A percentile compares a stretch with the other conserved stretches of the same genome.
phyloP scores from a whole-genome alignment of 164 flowering plant species.

The Chimonanthus praecox region DNA sequence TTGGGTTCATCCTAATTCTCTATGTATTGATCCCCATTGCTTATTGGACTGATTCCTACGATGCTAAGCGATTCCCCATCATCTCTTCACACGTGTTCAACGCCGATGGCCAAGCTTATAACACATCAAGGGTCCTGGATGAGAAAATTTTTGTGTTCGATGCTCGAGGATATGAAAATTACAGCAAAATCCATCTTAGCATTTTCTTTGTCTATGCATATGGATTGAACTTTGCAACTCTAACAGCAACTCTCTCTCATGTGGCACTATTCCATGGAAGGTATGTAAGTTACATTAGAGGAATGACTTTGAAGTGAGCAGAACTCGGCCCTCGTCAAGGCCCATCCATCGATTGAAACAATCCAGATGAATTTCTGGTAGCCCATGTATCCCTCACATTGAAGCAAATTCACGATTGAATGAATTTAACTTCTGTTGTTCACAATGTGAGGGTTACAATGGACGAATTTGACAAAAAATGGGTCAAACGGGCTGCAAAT shows the following conservation, averaged over 20 bases:
- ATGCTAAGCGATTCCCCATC: slow-evolving; percentile 53
- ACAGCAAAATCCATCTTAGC: slow-evolving; percentile 48
- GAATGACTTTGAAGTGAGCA: not conserved
- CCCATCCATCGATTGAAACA: too few relatives aligned
- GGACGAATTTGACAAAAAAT: too few relatives aligned
- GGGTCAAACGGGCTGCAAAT: too few relatives aligned
- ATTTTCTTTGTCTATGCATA: slow-evolving; percentile 32
- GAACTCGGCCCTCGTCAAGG: not conserved
- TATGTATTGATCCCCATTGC: slow-evolving; percentile 40
- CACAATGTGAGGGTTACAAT: too few relatives aligned
- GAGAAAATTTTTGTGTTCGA: not conserved
- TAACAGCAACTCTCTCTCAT: slow-evolving; percentile 52
- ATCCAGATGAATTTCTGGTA: not conserved
- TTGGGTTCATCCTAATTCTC: slow-evolving; percentile 30
- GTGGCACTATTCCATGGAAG: slow-evolving; percentile 53
- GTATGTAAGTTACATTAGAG: slow-evolving; percentile 1
- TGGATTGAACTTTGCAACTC: slow-evolving; percentile 51
- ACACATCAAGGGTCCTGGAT: slow-evolving; percentile 30
- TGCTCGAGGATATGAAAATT: slow-evolving; percentile 29
- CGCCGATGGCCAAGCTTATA: slow-evolving; percentile 31
- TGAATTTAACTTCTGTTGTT: too few relatives aligned
- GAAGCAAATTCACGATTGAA: too few relatives aligned
- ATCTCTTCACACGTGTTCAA: slow-evolving; percentile 38
- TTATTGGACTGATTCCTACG: slow-evolving; percentile 47
- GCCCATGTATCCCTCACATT: too few relatives aligned